Evolutionary conservation across 495 filamentous ascomycete genomes (phyloP), one percentile per base, ranked within the genome.

Genomic region (Melanomma pulvis-pyrius): DNA sequence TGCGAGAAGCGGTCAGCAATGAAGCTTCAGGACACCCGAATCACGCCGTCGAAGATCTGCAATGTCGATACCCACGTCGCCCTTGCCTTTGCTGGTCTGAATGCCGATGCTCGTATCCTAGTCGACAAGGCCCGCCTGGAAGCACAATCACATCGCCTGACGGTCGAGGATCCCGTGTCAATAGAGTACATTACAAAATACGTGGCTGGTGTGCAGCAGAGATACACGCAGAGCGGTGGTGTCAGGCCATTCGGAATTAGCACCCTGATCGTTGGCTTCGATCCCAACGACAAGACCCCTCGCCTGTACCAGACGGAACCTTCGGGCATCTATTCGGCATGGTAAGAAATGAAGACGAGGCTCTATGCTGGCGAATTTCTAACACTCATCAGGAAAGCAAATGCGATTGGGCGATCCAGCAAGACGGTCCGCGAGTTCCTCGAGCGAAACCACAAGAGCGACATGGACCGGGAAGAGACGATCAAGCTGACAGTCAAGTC

Each of bases 121-220:
- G 90, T 98, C 71, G 94, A 98, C 84, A 97, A 96, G 81, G 96
- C 94, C 39, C 87, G 96, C 65, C 79, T 98, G 78, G 94, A 98
- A 76, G 94, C 94, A 59, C 94, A 98, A 81, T 96, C 91, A 57
- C 94, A 98, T 81, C 90, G 94, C 51, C 82, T 98, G 71, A 98
- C 94, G n/a, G 92, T 98, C 53, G 94, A 98, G 77, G 94, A 98
- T 78, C 93, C 94, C 59, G 91, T 96, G 61, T 92, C 89, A 41
- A 96, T 98, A 75, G 94, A 98, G 81, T 98, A 98, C 82, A 97
- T 98, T 74, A 97, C 94, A 60, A 98, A 98, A 81, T 96, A 97
- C 76, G 88, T 98, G 59, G 94, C 94, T 46, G 90, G 93, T 46
- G 96, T 98, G 68, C 94, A 98, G 82, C 94, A 98, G 82, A 85